A percentile compares a stretch with the other conserved stretches of the same genome.
phyloP scores from a whole-genome alignment of 495 filamentous ascomycete species.

The Tetracladium setigerum region DNA sequence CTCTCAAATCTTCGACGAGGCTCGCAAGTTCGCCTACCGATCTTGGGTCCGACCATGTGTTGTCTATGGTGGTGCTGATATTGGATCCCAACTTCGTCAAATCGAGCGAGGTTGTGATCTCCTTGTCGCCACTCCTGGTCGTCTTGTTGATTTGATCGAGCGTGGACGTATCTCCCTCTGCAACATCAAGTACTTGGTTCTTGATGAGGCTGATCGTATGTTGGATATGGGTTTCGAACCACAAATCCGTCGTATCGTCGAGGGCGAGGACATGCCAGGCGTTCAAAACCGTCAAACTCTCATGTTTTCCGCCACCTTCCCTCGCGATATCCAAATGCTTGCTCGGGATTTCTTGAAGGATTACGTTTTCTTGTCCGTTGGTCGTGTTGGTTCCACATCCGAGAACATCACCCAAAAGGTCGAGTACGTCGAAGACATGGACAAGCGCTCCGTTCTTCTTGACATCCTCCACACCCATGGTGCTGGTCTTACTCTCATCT shows the following conservation, averaged over 20 bases:
- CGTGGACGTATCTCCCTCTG: conserved; percentile 92
- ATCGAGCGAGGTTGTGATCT: conserved; percentile 98
- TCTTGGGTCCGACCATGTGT: conserved; percentile 98
- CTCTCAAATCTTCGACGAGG: conserved; percentile 96
- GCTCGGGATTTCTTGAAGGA: conserved; percentile 97
- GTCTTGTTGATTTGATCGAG: conserved; percentile 95
- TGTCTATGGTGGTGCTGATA: conserved; percentile 98
- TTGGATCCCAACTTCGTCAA: conserved; percentile 90
- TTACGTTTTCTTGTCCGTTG: conserved; percentile 97
- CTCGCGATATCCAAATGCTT: conserved; percentile 97
- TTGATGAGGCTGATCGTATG: conserved; percentile 99
- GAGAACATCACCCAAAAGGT: conserved; percentile 99
- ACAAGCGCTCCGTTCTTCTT: conserved; percentile 95
- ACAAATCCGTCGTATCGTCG: conserved; percentile 96
- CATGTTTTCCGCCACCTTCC: conserved; percentile 99
- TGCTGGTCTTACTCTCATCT: conserved; percentile 87
- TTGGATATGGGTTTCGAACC: conserved; percentile 99
- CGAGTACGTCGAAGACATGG: conserved; percentile 92
- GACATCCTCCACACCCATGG: conserved; percentile 96
- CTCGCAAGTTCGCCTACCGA: conserved; percentile 96
- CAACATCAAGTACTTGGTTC: conserved; percentile 98
- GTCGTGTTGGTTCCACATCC: conserved; percentile 97
- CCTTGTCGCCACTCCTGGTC: conserved; percentile 92
- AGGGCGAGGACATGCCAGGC: conserved; percentile 93
- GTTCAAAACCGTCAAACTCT: conserved; percentile 86